These are phyloP conservation scores for Spiraea crenata DNA, from an alignment of 331 rosid species.

Conservation along the genomic window DNA sequence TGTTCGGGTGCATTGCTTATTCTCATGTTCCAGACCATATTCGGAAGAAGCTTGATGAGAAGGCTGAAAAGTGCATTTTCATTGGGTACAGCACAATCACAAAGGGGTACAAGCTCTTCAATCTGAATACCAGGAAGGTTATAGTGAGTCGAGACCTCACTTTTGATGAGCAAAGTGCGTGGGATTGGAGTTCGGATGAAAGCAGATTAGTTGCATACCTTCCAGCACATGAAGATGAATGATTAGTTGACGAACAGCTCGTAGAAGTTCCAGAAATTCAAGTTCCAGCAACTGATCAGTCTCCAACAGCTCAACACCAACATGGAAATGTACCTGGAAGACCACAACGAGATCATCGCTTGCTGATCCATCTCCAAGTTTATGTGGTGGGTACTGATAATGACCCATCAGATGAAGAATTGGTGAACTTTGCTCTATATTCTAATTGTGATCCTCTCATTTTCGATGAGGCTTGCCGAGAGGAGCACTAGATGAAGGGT, in stretches of 20 bases:
- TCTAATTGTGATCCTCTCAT: neutral
- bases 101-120: neutral
- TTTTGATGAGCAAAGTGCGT: neutral
- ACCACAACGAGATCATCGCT: neutral
- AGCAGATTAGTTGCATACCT: neutral
- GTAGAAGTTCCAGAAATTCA: neutral
- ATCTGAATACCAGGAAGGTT: neutral
- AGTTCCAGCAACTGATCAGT: too few species aligned
- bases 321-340: neutral
- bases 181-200: neutral
- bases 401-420: neutral
- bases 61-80: neutral
- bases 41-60: neutral
- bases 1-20: too few species aligned
- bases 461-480: neutral
- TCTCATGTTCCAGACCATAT: too few species aligned
- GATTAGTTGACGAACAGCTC: neutral
- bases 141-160: neutral
- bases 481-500: neutral
- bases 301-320: neutral
- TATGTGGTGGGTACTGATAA: neutral
- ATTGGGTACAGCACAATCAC: neutral
- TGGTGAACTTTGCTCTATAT: neutral
- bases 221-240: neutral
- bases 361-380: neutral